phyloP scores from a whole-genome alignment of 129 eudicot species.

The Chrysanthemum makinoi region DNA sequence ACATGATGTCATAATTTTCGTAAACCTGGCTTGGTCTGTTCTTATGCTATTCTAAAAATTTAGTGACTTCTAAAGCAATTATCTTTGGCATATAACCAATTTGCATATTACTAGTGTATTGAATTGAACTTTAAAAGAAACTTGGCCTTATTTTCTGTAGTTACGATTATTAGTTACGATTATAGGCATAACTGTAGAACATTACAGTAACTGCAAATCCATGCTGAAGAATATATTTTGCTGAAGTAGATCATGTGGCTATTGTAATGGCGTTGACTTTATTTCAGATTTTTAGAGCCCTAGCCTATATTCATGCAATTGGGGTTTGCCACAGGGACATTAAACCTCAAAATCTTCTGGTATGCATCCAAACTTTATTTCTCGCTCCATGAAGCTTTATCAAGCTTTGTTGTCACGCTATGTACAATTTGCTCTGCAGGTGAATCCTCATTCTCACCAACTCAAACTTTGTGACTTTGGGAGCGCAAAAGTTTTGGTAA shows the following conservation, averaged over 20 bases:
- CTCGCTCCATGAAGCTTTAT: neutral
- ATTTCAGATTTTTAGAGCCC: conserved; percentile 63
- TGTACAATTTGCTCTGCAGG: conserved; percentile 37
- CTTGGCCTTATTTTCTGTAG: too few relatives aligned
- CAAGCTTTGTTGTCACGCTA: conserved; percentile 2
- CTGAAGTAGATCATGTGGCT: conserved; percentile 15
- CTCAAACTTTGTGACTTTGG: conserved; percentile 79
- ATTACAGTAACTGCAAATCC: too few relatives aligned
- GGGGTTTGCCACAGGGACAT: conserved; percentile 83
- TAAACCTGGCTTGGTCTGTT: too few relatives aligned
- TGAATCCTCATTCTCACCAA: conserved; percentile 73
- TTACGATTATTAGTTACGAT: too few relatives aligned
- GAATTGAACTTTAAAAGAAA: neutral
- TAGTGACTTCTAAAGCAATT: too few relatives aligned
- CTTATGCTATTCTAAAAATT: too few relatives aligned
- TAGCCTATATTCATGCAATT: conserved; percentile 72
- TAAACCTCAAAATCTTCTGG: conserved; percentile 73
- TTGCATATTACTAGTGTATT: neutral
- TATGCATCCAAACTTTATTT: conserved; percentile 23
- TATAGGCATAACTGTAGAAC: too few relatives aligned
- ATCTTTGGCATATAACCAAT: too few relatives aligned
- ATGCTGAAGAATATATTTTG: neutral
- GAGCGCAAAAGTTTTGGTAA: conserved; percentile 77
- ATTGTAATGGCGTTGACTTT: conserved; percentile 2
- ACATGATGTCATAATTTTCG: too few relatives aligned